Conservation (phyloP, 1,139 yeast genomes). For the Zygoascus sp. region DNA sequence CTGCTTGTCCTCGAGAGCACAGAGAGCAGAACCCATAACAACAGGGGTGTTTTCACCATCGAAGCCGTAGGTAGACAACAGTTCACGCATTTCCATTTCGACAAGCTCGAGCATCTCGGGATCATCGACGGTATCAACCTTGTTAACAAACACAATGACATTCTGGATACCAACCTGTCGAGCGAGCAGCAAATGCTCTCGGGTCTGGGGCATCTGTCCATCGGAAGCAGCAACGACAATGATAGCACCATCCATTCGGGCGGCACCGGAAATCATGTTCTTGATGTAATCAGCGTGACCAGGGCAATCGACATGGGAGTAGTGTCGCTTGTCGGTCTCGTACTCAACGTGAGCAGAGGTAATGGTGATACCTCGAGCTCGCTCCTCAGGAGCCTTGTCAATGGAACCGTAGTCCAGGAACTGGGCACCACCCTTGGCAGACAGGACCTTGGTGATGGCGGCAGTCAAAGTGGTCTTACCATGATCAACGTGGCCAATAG, state of each 20-base stretch:
- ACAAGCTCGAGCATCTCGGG: constrained; percentile 99
- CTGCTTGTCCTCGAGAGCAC: constrained; percentile 83
- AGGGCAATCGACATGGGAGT: constrained; percentile 97
- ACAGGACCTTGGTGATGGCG: constrained; percentile 92
- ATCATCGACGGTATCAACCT: constrained; percentile 95
- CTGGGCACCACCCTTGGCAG: constrained; percentile 80
- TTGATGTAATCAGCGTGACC: constrained; percentile 99
- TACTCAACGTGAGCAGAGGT: constrained; percentile 97
- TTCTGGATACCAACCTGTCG: constrained; percentile 99
- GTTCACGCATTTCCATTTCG: constrained; percentile 99
- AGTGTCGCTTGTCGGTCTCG: constrained; percentile 88
- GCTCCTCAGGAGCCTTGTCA: constrained; percentile 98
- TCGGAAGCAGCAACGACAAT: constrained; percentile 99
- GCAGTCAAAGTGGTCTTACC: constrained; percentile 98
- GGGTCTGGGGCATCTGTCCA: constrained; percentile 99
- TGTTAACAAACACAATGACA: constrained; percentile 95
- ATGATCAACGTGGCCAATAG: constrained; percentile 96
- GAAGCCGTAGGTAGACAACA: constrained; percentile 82
- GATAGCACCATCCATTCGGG: constrained; percentile 99
- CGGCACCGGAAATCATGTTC: constrained; percentile 99
- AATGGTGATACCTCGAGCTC: constrained; percentile 99
- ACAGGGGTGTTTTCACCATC: constrained; percentile 99
- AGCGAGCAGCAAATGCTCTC: constrained; percentile 96
- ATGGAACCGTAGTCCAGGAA: constrained; percentile 91
- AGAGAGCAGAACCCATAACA: constrained; percentile 96